These are phyloP conservation scores for Fusarium armeniacum DNA, from an alignment of 2,329 filamentous ascomycete species.

Conservation along the genomic window DNA sequence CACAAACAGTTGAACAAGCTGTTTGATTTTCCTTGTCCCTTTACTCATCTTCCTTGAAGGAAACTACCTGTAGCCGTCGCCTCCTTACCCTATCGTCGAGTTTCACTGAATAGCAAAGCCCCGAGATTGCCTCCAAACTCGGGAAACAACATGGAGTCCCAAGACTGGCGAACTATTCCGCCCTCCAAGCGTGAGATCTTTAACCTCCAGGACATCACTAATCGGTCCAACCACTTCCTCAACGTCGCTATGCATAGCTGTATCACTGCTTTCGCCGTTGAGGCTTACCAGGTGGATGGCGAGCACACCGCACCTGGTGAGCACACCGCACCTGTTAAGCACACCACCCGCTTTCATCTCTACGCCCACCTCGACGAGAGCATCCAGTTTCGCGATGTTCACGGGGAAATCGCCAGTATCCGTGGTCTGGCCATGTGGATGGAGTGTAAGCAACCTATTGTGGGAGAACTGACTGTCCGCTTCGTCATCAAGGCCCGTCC, in stretches of 20 bases:
- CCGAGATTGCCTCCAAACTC: neutral
- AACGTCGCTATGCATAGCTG: slow-evolving; percentile 1
- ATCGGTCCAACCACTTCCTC: neutral
- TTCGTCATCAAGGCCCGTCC: neutral
- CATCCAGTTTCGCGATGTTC: neutral
- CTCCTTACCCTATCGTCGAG: neutral
- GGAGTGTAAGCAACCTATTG: neutral
- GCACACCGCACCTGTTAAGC: too few relatives aligned
- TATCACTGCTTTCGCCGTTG: slow-evolving; percentile 2
- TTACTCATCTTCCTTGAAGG: neutral
- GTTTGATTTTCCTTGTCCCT: neutral
- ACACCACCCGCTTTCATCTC: slow-evolving; percentile 1
- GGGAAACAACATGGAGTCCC: neutral
- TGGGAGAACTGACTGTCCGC: slow-evolving; percentile 13
- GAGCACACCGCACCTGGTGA: neutral
- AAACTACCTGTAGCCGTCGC: neutral
- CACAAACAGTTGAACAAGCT: neutral
- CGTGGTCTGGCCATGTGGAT: slow-evolving; percentile 30
- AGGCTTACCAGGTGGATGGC: neutral
- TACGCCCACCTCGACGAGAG: slow-evolving; percentile 7
- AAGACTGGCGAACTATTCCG: neutral
- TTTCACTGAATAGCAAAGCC: neutral
- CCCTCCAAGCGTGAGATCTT: slow-evolving; percentile 14
- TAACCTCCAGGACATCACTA: slow-evolving; percentile 9
- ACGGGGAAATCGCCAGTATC: neutral